Evolutionary conservation across 2,329 filamentous ascomycete genomes (phyloP), one percentile per base, ranked within the genome.

Genomic region (Allantophomopsis lycopodina): DNA sequence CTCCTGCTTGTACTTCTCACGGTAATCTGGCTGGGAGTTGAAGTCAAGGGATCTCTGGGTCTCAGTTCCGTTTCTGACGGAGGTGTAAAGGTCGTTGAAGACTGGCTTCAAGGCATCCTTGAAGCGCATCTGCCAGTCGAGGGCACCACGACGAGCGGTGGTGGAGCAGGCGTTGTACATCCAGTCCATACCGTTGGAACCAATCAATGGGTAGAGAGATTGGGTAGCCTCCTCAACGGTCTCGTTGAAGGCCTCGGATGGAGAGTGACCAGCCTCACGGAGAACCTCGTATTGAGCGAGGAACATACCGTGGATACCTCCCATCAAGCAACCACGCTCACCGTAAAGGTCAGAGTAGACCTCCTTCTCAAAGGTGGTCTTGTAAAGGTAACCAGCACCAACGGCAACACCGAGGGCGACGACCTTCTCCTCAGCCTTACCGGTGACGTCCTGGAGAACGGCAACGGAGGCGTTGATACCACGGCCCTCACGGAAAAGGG

Each of bases 231-330:
- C 91, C 77, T 98, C 91, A 53, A 98, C 91, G 52, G 91, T 98
- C 86, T 98, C 91, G 79, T 98, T 98, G 83, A 98, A 98, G 52
- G 91, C 91, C 73, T 98, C 91, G 56, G 83, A 89, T 63, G 91
- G 91, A 68, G 76, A 83, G 81, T 98, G 91, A 67, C 91, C 91
- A 55, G 84, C 83, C 80, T 98, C 91, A 60, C 91, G 88, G 67
- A 98, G 88, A 53, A 98, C 91, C 77, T 98, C 91, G 77, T 98
- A 98, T 74, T 98, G 91, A 47, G 91, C 91, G 54, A 98, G 86
- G 84, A 98, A 98, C 91, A 98, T 98, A 63, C 91, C 91, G 78
- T 98, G 91, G 69, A 98, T 98, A 67, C 91, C 91, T 56, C 91
- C 91, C 91, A 98, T 98, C 59, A 98, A 74, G 80, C 91, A 98